Base-by-base conservation (phyloP, 2,329 filamentous ascomycete genomes). In the Colletotrichum destructivum region DNA sequence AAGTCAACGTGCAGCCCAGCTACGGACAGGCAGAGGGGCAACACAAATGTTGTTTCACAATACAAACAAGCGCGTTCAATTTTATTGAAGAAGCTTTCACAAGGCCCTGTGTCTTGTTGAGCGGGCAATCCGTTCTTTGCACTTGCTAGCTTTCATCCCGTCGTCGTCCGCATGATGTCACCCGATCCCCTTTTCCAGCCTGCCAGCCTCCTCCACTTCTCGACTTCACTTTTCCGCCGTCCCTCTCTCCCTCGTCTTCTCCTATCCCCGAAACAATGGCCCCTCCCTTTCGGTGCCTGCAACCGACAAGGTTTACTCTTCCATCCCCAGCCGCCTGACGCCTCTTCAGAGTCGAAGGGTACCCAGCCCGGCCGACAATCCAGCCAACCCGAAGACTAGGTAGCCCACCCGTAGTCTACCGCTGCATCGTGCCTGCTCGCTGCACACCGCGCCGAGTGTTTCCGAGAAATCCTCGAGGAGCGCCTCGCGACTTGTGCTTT, bases 401-500 rank as follows among this genome's bases (percentile, higher is more conserved):
- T 11, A 38, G 9, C 16, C 31, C 49, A 63, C 47, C 61, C 61
- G 61, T 55, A 23, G 38, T 44, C 61, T 55, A 49, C 49, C 61
- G 47, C 35, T 42, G 61, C 61, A 54, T 44, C 12, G 21, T 57
- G 52, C 51, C 21, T 18, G 47, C 47, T 64, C 65, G 69, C 69
- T 72, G 46, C 54, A 64, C 40, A 69, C 52, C 65, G 60, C 69
- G 69, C 69, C 73, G 73, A 71, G 47, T 31, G 52, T 60, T 74
- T 72, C 73, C 73, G 73, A 74, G 64, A 74, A 74, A 74, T 74
- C 73, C 71, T 74, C 73, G 71, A 66, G 66, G 65, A 35, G 47
- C 54, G 52, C 49, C 57, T 46, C 46, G 60, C 54, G 61, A 23
- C 40, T 31, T 52, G 38, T 38, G 51, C 52, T 46, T 60, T 40